Evolutionary conservation across 1,284 basidiomycete genomes (phyloP).

Genomic region (Sutorius eximius): DNA sequence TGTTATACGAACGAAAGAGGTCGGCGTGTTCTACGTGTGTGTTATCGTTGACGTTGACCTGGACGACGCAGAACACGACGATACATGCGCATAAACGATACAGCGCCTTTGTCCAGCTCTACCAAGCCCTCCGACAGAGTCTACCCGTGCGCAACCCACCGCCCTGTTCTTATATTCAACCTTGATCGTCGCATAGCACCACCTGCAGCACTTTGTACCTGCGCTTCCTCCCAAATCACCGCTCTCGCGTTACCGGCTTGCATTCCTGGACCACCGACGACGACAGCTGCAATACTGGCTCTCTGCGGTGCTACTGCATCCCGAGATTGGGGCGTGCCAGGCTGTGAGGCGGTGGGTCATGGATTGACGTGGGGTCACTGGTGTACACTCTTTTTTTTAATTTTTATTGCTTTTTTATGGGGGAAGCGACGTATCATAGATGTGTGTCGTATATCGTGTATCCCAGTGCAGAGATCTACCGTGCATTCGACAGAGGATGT

Average conservation of each 20-base stretch:
- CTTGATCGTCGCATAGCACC: conserved; percentile 31
- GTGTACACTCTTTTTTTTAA: conserved; percentile 9
- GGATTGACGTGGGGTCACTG: conserved; percentile 34
- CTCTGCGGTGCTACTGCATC: conserved; percentile 63
- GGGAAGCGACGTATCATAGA: background rate
- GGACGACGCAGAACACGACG: conserved; percentile 46
- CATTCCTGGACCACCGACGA: conserved; percentile 70
- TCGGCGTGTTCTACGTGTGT: conserved; percentile 9
- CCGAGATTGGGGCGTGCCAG: conserved; percentile 65
- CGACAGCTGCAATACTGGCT: conserved; percentile 69
- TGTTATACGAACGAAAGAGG: conserved; percentile 62
- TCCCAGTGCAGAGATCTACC: too few relatives aligned
- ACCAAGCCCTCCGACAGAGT: conserved; percentile 47
- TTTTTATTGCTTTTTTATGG: conserved; percentile 22
- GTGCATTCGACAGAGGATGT: too few relatives aligned
- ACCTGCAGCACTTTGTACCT: conserved; percentile 54
- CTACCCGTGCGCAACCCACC: conserved; percentile 47
- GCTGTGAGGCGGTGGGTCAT: conserved; percentile 68
- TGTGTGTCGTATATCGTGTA: background rate
- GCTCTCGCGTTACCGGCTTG: conserved; percentile 62
- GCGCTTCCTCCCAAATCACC: conserved; percentile 69
- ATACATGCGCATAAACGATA: conserved; percentile 73
- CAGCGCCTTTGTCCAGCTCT: conserved; percentile 63
- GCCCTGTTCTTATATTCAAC: background rate
- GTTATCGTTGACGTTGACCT: too few relatives aligned